phyloP scores from a whole-genome alignment of 225 moss, liverwort and hornwort species.

The Takakia lepidozioides region DNA sequence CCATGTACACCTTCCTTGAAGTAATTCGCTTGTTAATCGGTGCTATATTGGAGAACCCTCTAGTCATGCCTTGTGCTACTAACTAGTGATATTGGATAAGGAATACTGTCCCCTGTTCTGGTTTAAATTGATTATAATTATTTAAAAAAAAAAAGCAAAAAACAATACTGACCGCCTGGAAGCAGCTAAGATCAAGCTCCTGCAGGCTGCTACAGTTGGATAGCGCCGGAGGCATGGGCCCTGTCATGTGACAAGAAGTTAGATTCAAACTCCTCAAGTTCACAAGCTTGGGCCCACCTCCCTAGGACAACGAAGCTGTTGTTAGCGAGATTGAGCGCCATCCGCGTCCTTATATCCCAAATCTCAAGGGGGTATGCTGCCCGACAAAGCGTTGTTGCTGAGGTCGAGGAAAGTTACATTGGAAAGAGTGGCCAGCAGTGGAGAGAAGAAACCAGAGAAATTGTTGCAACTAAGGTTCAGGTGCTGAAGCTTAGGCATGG shows the following conservation, averaged over 20 bases:
- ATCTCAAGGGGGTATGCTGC: conserved; percentile 48
- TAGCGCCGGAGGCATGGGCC: conserved; percentile 47
- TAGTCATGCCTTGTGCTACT: too few species aligned
- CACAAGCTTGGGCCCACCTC: conserved; percentile 48
- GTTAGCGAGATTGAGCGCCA: conserved; percentile 44
- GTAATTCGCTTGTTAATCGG: too few species aligned
- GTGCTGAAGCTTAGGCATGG: conserved; percentile 13
- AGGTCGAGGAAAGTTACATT: conserved; percentile 40
- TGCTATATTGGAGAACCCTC: too few species aligned
- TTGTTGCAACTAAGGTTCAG: conserved; percentile 24
- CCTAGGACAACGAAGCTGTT: conserved; percentile 39
- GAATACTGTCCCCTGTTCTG: too few species aligned
- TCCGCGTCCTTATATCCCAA: conserved; percentile 34
- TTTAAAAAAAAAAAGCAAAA: too few species aligned
- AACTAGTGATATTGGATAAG: too few species aligned
- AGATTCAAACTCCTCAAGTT: conserved; percentile 46
- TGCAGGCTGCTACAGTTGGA: conserved; percentile 29
- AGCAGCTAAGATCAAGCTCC: too few species aligned
- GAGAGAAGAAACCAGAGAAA: conserved; percentile 26
- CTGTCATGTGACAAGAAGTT: conserved; percentile 31
- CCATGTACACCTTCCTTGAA: too few species aligned
- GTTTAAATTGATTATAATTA: too few species aligned
- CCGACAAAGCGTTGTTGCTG: conserved; percentile 50
- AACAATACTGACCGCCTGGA: too few species aligned
- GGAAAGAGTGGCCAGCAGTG: conserved; percentile 36